Conservation (phyloP, 2,329 filamentous ascomycete genomes). For the Colletotrichum sp. region DNA sequence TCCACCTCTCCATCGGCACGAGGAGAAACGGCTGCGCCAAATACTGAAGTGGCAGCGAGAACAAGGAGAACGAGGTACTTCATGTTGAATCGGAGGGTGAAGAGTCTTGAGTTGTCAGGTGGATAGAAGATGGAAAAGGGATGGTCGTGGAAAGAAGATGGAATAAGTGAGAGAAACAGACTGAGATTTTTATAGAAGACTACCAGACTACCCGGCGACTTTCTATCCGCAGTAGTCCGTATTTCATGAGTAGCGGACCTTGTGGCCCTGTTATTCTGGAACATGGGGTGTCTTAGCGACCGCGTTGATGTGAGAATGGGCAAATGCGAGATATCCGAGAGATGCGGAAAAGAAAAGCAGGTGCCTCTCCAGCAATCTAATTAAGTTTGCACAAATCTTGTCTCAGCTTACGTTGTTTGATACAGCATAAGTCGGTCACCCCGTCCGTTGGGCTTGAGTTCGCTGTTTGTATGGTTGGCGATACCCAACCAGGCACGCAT, state of each 20-base stretch:
- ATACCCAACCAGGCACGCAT: neutral
- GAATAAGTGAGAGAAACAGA: neutral
- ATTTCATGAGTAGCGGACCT: neutral
- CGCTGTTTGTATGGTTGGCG: fast-evolving
- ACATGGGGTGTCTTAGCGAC: neutral
- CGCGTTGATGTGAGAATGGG: neutral
- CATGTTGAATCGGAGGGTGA: neutral
- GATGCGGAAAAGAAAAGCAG: neutral
- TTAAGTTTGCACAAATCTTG: neutral
- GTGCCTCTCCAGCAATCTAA: neutral
- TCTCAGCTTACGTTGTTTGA: fast-evolving
- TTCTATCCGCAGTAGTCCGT: neutral
- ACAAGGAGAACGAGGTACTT: neutral
- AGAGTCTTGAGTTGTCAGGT: neutral
- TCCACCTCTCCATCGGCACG: neutral
- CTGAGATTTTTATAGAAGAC: neutral
- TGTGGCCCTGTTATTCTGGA: neutral
- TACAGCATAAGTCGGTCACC: neutral
- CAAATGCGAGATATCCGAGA: neutral
- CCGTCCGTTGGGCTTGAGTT: neutral
- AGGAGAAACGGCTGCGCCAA: neutral
- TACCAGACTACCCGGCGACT: fast-evolving
- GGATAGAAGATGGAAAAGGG: neutral
- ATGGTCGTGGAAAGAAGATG: neutral
- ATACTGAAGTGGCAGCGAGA: neutral